These are phyloP conservation scores for Licmophora abbreviata DNA, from an alignment of 108 stramenopile species.

Conservation along the genomic window DNA sequence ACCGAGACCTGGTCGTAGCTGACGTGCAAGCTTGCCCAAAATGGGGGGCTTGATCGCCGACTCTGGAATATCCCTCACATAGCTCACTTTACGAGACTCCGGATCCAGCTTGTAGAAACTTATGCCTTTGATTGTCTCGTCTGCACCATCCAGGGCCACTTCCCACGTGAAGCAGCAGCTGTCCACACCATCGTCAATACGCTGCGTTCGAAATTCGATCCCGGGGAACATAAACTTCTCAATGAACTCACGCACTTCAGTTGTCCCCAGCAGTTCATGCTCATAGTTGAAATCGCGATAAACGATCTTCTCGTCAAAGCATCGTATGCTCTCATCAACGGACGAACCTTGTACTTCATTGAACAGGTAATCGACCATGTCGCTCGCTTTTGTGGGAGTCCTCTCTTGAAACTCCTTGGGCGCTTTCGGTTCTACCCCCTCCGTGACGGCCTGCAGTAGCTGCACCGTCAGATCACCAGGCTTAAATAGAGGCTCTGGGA, in stretches of 20 bases:
- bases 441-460: constrained; percentile 55
- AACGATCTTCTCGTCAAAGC: constrained; percentile 49
- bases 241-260: constrained; percentile 51
- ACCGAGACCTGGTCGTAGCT: constrained; percentile 49
- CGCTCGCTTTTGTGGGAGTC: constrained; percentile 51
- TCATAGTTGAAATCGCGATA: constrained; percentile 76
- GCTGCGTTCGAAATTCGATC: constrained; percentile 50
- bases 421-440: constrained; percentile 41
- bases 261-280: constrained; percentile 36
- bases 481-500: constrained; percentile 70
- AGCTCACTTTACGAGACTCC: constrained; percentile 35
- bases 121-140: constrained; percentile 66
- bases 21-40: constrained; percentile 51
- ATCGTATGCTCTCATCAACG: constrained; percentile 52
- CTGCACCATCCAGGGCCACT: constrained; percentile 46
- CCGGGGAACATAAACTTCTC: constrained; percentile 75
- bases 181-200: constrained; percentile 57
- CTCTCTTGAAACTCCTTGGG: constrained; percentile 21
- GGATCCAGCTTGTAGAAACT: constrained; percentile 72
- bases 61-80: constrained; percentile 72
- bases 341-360: constrained; percentile 46
- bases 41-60: constrained; percentile 65
- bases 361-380: constrained; percentile 66
- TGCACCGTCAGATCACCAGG: constrained; percentile 64
- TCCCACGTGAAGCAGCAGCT: constrained; percentile 78